Evolutionary conservation across 2,329 filamentous ascomycete genomes (phyloP).

Genomic region (Phoma sp.): DNA sequence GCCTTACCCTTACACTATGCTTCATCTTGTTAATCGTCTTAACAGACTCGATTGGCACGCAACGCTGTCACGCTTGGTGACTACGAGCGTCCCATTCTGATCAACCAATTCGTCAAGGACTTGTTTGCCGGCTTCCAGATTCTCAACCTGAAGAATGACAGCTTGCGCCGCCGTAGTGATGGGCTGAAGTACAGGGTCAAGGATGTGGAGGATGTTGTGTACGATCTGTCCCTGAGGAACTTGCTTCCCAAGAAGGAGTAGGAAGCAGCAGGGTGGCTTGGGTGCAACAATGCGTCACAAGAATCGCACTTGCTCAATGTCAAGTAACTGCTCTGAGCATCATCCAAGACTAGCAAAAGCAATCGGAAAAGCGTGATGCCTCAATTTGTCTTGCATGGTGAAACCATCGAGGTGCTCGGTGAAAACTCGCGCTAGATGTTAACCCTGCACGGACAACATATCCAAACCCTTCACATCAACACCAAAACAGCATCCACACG

Average conservation of each 20-base stretch:
- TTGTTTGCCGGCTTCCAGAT: conserved; percentile 95
- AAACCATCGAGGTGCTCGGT: conserved; percentile 23
- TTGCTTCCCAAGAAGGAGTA: conserved; percentile 60
- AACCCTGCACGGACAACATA: conserved; percentile 25
- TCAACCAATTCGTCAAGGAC: conserved; percentile 92
- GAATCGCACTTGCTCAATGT: background rate
- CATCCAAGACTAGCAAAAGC: background rate
- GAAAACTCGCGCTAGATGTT: conserved; percentile 16
- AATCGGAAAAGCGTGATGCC: background rate
- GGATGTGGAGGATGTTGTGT: conserved; percentile 97
- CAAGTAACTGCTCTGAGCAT: background rate
- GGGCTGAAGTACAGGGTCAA: conserved; percentile 97
- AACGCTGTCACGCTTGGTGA: conserved; percentile 95
- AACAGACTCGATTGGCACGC: conserved; percentile 79
- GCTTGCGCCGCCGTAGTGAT: conserved; percentile 84
- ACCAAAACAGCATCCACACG: conserved; percentile 17
- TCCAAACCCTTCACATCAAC: conserved; percentile 22
- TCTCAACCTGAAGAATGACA: conserved; percentile 96
- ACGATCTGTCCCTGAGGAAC: conserved; percentile 88
- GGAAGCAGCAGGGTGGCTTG: background rate
- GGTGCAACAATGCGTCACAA: background rate
- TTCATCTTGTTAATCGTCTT: conserved; percentile 9
- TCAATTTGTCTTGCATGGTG: background rate
- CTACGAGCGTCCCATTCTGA: conserved; percentile 82
- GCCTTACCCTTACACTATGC: background rate